phyloP scores from a whole-genome alignment of 2,329 filamentous ascomycete species.

The Fusarium sp. region DNA sequence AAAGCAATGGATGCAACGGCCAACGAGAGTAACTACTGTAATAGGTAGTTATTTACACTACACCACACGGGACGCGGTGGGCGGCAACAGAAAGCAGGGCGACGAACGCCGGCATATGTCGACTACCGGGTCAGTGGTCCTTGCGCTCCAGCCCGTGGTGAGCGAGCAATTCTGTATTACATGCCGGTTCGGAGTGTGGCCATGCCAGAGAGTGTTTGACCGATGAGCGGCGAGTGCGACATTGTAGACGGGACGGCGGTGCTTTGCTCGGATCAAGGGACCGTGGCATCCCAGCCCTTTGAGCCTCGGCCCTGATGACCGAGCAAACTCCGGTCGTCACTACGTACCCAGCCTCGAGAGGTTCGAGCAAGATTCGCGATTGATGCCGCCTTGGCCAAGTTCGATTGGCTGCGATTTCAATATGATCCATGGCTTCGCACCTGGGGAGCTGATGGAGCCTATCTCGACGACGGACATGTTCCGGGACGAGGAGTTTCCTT shows the following conservation, averaged over 20 bases:
- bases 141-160: neutral
- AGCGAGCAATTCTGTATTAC: neutral
- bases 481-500: constrained; percentile 7
- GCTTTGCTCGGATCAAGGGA: constrained; percentile 44
- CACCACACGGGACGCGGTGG: neutral
- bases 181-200: constrained; percentile 18
- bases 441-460: neutral
- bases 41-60: constrained; percentile 8
- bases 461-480: constrained; percentile 27
- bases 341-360: neutral
- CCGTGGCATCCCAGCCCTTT: constrained; percentile 17
- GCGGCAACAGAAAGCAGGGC: neutral
- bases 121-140: constrained; percentile 2
- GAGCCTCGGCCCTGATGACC: constrained; percentile 42
- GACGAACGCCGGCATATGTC: neutral
- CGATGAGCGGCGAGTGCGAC: neutral
- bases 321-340: constrained; percentile 11
- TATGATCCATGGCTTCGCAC: neutral
- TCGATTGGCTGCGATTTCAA: constrained; percentile 17
- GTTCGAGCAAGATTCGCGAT: constrained; percentile 2
- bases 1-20: neutral
- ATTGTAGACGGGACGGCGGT: constrained; percentile 7
- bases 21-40: constrained; percentile 11
- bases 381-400: neutral
- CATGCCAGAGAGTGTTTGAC: neutral